phyloP scores from a whole-genome alignment of 257 asterid species.

The Gentiana macrophylla region DNA sequence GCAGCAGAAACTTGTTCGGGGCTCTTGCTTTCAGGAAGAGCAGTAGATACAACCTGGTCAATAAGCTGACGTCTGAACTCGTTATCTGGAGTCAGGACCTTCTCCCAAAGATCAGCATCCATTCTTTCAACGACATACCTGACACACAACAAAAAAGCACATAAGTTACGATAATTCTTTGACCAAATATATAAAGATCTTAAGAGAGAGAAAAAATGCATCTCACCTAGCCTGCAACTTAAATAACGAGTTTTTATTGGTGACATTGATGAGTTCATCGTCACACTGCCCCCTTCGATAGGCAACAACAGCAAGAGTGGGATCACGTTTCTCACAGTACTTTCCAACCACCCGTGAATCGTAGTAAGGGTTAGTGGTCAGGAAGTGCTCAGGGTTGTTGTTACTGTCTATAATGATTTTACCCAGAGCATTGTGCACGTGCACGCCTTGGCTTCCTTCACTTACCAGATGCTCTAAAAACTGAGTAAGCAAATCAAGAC shows the following conservation, averaged over 20 bases:
- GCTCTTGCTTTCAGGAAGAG: conserved; percentile 98
- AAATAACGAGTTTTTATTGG: conserved; percentile 91
- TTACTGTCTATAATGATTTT: conserved; percentile 97
- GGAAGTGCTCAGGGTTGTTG: conserved; percentile 97
- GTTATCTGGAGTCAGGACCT: conserved; percentile 90
- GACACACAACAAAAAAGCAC: conserved; percentile 9
- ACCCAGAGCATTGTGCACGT: conserved; percentile 98
- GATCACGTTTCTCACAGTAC: conserved; percentile 99
- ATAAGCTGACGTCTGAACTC: conserved; percentile 94
- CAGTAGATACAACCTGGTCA: conserved; percentile 99
- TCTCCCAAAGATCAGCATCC: conserved; percentile 98
- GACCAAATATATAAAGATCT: conserved; percentile 1
- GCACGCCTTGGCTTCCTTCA: conserved; percentile 99
- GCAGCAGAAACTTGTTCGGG: conserved; percentile 99
- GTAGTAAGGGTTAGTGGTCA: conserved; percentile 94
- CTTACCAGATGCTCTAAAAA: conserved; percentile 99
- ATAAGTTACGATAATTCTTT: conserved; percentile 2
- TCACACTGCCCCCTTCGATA: conserved; percentile 98
- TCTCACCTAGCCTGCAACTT: conserved; percentile 96
- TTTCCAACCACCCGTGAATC: conserved; percentile 98
- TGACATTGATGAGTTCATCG: conserved; percentile 90
- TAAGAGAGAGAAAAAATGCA: neutral
- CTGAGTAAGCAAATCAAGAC: conserved; percentile 93
- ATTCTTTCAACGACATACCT: conserved; percentile 98
- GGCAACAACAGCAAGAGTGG: conserved; percentile 99